Percentiles rank a stretch among this genome's conserved stretches.
Evolutionary conservation across 805 yeast species (phyloP).

Genomic region (Torulaspora maleeae): DNA sequence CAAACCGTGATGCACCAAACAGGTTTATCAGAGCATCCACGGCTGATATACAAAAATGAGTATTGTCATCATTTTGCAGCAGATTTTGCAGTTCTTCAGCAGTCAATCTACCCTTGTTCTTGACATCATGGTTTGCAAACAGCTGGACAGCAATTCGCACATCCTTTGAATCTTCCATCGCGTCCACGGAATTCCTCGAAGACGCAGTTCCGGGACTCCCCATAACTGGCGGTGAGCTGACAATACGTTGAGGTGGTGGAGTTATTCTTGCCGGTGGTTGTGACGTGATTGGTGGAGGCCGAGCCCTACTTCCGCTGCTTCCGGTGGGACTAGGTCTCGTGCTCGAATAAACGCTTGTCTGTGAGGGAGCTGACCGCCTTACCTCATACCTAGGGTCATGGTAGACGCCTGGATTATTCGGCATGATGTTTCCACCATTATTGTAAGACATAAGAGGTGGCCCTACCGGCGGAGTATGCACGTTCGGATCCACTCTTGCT

Average conservation of each 20-base stretch:
- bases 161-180: constrained; percentile 24
- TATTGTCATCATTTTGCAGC: constrained; percentile 35
- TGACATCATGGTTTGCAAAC: constrained; percentile 33
- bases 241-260: constrained; percentile 15
- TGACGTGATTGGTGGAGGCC: constrained; percentile 11
- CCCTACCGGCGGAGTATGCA: constrained; percentile 20
- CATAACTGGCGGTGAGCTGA: constrained; percentile 8
- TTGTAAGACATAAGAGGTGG: constrained; percentile 2
- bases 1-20: constrained; percentile 36
- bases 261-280: constrained; percentile 4
- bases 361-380: constrained; percentile 6
- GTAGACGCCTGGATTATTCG: constrained; percentile 1
- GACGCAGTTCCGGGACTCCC: constrained; percentile 10
- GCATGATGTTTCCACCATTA: neutral
- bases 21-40: constrained; percentile 35
- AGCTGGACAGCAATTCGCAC: constrained; percentile 30
- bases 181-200: constrained; percentile 11
- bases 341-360: neutral
- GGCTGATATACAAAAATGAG: constrained; percentile 33
- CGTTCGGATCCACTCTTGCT: constrained; percentile 16
- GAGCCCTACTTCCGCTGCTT: constrained; percentile 5
- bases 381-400: constrained; percentile 4
- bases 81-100: constrained; percentile 35
- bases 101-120: constrained; percentile 30
- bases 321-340: constrained; percentile 7